A percentile compares a stretch with the other conserved stretches of the same genome.
These are phyloP conservation scores for Mucor lusitanicus DNA, from an alignment of 371 early-diverging fungal species.

Conservation along the genomic window DNA sequence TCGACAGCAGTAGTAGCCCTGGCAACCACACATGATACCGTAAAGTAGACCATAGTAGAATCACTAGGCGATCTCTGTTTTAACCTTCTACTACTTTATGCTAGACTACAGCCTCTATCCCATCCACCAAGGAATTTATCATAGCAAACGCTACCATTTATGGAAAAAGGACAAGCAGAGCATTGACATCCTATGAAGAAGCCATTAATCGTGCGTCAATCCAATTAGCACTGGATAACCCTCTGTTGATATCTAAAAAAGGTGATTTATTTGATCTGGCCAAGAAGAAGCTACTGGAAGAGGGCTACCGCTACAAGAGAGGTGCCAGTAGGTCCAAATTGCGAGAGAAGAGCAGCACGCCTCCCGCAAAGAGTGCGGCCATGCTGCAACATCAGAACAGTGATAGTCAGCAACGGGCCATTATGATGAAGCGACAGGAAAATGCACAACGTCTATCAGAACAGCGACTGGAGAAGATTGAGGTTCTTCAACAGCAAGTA, in stretches of 20 bases:
- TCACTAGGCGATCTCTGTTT: neutral
- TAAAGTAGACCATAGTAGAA: neutral
- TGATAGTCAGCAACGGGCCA: constrained; percentile 12
- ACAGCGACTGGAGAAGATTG: constrained; percentile 39
- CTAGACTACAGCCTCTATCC: neutral
- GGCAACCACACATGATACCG: neutral
- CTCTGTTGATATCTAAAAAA: constrained; percentile 50
- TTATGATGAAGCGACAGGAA: constrained; percentile 34
- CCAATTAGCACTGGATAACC: constrained; percentile 52
- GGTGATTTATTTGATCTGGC: constrained; percentile 54
- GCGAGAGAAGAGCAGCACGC: constrained; percentile 27
- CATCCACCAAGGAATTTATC: constrained; percentile 37
- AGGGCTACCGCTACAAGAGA: constrained; percentile 62
- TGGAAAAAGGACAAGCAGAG: constrained; percentile 49
- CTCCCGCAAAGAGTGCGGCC: neutral
- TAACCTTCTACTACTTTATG: neutral
- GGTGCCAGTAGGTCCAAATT: constrained; percentile 63
- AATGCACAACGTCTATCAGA: constrained; percentile 51
- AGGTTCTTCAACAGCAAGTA: constrained; percentile 37
- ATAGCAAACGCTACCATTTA: constrained; percentile 58
- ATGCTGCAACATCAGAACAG: constrained; percentile 4
- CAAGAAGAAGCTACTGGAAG: constrained; percentile 54
- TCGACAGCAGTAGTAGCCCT: neutral
- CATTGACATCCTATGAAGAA: constrained; percentile 56
- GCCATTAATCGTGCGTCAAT: constrained; percentile 60